Evolutionary conservation across 139 green algal genomes (phyloP).

Genomic region (Coelastrella sp.): DNA sequence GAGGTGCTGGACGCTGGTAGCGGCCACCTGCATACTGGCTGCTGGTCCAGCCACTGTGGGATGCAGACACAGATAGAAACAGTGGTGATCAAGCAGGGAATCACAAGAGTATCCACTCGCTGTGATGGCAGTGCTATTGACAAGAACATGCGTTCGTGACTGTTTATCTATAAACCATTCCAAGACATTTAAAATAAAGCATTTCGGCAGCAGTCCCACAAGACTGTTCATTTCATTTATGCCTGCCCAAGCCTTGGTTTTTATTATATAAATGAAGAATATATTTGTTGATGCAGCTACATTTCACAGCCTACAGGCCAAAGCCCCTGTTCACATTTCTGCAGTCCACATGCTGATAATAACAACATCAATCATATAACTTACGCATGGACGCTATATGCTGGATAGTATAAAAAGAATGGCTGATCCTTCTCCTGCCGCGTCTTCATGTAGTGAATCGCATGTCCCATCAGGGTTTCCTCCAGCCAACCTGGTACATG

Average conservation of each 20-base stretch:
- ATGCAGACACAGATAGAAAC: not conserved
- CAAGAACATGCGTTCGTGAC: no score
- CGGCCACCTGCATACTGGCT: not conserved
- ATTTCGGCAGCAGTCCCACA: no score
- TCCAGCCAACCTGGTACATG: constrained; percentile 43
- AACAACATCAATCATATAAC: not conserved
- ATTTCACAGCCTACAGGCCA: no score
- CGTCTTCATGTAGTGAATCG: not conserved
- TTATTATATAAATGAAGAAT: no score
- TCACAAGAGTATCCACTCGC: not conserved
- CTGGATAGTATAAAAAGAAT: constrained; percentile 37
- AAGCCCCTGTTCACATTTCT: not conserved
- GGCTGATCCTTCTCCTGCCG: not conserved
- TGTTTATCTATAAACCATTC: no score
- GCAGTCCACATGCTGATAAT: not conserved
- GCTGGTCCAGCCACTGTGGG: not conserved
- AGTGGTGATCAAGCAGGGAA: not conserved
- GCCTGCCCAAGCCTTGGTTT: no score
- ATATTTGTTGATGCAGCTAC: not conserved
- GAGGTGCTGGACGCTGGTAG: constrained; percentile 28
- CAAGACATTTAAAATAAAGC: no score
- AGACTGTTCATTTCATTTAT: no score
- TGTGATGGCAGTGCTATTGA: not conserved
- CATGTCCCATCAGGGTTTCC: constrained; percentile 20
- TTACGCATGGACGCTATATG: constrained; percentile 32